Evolutionary conservation across 306 rosid species (phyloP).

Genomic region (Cucurbita moschata): DNA sequence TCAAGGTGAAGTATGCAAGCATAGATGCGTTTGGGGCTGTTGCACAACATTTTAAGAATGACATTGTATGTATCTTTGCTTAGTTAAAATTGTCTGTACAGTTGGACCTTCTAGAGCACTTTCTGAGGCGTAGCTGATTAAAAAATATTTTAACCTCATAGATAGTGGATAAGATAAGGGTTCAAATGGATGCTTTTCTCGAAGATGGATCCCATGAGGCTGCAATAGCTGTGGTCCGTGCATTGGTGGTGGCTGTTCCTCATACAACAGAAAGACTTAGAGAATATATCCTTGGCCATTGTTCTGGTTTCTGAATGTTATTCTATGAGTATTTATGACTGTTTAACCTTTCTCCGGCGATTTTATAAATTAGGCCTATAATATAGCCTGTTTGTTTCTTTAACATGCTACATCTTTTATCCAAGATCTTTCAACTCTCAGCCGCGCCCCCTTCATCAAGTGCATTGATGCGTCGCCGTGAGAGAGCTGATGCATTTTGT

Average conservation of each 20-base stretch:
- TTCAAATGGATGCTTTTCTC: slow-evolving; percentile 98
- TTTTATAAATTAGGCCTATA: slow-evolving; percentile 1
- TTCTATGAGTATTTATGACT: not conserved
- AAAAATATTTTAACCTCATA: slow-evolving; percentile 12
- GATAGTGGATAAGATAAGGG: slow-evolving; percentile 96
- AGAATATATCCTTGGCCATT: slow-evolving; percentile 78
- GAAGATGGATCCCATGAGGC: slow-evolving; percentile 99
- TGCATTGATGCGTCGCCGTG: slow-evolving; percentile 50
- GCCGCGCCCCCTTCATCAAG: slow-evolving; percentile 33
- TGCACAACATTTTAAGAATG: slow-evolving; percentile 84
- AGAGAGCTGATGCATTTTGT: slow-evolving; percentile 71
- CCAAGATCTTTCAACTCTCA: slow-evolving; percentile 87
- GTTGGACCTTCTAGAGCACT: slow-evolving; percentile 11
- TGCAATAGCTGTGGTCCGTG: slow-evolving; percentile 75
- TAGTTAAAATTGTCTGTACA: slow-evolving; percentile 7
- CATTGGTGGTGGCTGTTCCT: slow-evolving; percentile 84
- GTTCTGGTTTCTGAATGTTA: not conserved
- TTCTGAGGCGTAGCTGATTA: slow-evolving; percentile 13
- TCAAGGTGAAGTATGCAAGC: slow-evolving; percentile 87
- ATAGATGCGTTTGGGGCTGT: slow-evolving; percentile 92
- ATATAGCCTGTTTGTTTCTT: slow-evolving; percentile 29
- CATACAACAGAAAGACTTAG: slow-evolving; percentile 76
- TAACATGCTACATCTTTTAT: slow-evolving; percentile 76
- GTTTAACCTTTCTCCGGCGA: no score
- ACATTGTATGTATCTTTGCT: slow-evolving; percentile 42